Conservation (phyloP, 2,329 filamentous ascomycete genomes). For the Pseudogymnoascus sp. region DNA sequence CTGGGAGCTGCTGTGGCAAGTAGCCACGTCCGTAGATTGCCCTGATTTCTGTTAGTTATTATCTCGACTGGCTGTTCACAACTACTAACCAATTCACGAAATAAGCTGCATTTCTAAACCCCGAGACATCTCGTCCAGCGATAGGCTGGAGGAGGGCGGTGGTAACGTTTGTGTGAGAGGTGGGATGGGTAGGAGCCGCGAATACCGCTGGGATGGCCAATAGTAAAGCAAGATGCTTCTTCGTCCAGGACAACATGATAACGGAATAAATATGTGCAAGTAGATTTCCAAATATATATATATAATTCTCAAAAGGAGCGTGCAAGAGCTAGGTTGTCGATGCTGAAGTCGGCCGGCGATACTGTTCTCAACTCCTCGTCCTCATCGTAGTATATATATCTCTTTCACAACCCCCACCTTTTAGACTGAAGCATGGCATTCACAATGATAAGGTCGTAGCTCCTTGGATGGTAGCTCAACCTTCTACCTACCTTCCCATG, state of each 20-base stretch:
- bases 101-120: constrained; percentile 18
- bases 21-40: constrained; percentile 68
- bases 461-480: background rate
- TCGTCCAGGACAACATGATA: constrained; percentile 6
- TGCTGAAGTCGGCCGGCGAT: constrained; percentile 6
- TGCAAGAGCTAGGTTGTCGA: background rate
- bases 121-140: background rate
- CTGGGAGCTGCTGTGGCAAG: constrained; percentile 61
- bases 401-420: background rate
- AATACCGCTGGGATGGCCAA: background rate
- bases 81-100: constrained; percentile 30
- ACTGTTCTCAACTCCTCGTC: background rate
- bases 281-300: constrained; percentile 1
- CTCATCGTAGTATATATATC: background rate
- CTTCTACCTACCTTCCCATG: background rate
- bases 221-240: constrained; percentile 2
- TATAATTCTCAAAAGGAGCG: background rate
- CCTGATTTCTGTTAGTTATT: constrained; percentile 30
- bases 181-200: background rate
- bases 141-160: background rate
- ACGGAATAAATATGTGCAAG: background rate
- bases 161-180: background rate
- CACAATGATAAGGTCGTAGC: background rate
- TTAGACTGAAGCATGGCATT: background rate
- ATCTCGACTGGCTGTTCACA: background rate